Conservation (phyloP, 108 stramenopile genomes). For the Nitzschia sp. region DNA sequence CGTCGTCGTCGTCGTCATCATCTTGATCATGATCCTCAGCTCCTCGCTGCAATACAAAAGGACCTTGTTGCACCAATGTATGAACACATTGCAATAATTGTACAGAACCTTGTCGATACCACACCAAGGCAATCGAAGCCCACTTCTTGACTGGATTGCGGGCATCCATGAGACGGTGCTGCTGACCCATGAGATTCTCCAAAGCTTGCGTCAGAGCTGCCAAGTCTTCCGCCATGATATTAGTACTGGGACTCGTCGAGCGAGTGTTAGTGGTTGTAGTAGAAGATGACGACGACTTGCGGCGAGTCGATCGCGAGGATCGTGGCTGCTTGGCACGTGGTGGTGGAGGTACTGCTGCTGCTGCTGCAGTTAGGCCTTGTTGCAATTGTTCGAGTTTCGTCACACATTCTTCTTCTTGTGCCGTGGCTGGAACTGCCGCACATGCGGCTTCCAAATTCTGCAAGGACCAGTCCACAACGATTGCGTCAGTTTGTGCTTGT, state of each 20-base stretch:
- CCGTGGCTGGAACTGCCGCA: background rate
- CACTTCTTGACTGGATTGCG: constrained; percentile 36
- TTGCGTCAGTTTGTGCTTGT: background rate
- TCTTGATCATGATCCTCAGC: constrained; percentile 2
- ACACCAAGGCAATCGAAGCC: constrained; percentile 42
- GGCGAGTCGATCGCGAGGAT: background rate
- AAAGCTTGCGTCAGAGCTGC: background rate
- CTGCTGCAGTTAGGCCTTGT: background rate
- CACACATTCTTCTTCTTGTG: background rate
- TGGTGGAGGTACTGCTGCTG: background rate
- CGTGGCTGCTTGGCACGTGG: background rate
- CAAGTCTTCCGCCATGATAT: background rate
- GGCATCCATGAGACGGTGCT: constrained; percentile 28
- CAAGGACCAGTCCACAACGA: background rate
- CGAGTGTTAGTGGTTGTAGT: background rate
- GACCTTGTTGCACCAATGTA: background rate
- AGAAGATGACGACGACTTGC: background rate
- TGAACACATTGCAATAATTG: constrained; percentile 6
- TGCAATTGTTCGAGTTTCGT: background rate
- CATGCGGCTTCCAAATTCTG: background rate
- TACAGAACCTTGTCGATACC: constrained; percentile 34
- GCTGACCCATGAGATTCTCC: background rate
- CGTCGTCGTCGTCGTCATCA: background rate
- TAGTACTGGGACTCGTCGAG: background rate
- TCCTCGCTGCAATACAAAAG: no score